Conservation (phyloP, 2,329 filamentous ascomycete species). For the Aureobasidium sp. region DNA sequence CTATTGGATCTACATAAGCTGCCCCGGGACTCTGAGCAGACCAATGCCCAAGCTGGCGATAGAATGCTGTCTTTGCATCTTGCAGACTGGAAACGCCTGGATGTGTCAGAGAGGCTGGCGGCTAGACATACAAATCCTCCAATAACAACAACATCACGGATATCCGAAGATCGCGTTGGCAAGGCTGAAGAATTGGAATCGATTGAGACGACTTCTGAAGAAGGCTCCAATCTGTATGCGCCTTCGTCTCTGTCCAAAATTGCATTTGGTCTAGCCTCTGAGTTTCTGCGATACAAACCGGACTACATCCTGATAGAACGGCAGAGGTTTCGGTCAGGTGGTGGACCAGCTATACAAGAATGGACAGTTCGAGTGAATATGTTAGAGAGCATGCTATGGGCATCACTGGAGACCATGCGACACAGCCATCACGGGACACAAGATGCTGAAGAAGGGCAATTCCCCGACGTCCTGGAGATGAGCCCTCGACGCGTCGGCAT, state of each 20-base stretch:
- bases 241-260: conserved; percentile 45
- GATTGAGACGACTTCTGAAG: background rate
- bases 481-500: conserved; percentile 46
- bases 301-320: conserved; percentile 63
- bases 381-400: conserved; percentile 74
- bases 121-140: background rate
- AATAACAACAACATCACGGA: background rate
- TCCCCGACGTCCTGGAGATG: conserved; percentile 39
- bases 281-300: conserved; percentile 47
- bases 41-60: background rate
- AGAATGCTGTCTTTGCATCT: conserved; percentile 17
- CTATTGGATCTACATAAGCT: conserved; percentile 30
- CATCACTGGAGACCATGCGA: conserved; percentile 51
- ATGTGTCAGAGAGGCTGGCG: conserved; percentile 16
- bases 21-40: conserved; percentile 3
- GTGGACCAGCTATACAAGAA: conserved; percentile 58
- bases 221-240: conserved; percentile 20
- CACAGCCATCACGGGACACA: conserved; percentile 8
- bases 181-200: background rate
- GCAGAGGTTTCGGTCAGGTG: conserved; percentile 56
- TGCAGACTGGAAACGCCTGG: conserved; percentile 29
- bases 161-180: background rate
- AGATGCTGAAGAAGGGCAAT: background rate
- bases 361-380: conserved; percentile 80
- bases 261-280: conserved; percentile 46